These are phyloP conservation scores for Neocucurbitaria cava DNA, from an alignment of 2,329 filamentous ascomycete genomes.

Conservation along the genomic window DNA sequence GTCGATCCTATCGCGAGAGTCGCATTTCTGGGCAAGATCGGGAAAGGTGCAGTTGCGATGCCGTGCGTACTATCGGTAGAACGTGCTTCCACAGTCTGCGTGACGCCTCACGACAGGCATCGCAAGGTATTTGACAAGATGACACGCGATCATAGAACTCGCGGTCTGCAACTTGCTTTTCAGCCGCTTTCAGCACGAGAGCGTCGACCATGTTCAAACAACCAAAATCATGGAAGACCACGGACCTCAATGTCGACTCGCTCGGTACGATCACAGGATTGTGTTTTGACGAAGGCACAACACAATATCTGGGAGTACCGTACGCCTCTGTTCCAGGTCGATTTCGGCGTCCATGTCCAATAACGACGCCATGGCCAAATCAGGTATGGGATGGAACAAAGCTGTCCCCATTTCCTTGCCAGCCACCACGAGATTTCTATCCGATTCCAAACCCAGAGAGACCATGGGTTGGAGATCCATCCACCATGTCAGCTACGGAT, in stretches of 20 bases:
- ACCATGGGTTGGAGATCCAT: not conserved
- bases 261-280: not conserved
- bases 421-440: not conserved
- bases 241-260: not conserved
- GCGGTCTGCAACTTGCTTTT: not conserved
- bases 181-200: not conserved
- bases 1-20: no score
- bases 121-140: not conserved
- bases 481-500: not conserved
- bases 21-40: no score
- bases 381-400: not conserved
- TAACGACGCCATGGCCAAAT: not conserved
- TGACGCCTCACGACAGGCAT: not conserved
- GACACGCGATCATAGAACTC: not conserved
- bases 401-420: not conserved
- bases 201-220: not conserved
- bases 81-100: no score
- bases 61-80: no score
- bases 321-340: not conserved
- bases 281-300: not conserved
- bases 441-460: not conserved
- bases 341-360: not conserved
- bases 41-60: no score
- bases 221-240: not conserved
- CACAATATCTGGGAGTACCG: not conserved